Evolutionary conservation across 345 rosid species (phyloP).

Genomic region (Rhodamnia rubescens): DNA sequence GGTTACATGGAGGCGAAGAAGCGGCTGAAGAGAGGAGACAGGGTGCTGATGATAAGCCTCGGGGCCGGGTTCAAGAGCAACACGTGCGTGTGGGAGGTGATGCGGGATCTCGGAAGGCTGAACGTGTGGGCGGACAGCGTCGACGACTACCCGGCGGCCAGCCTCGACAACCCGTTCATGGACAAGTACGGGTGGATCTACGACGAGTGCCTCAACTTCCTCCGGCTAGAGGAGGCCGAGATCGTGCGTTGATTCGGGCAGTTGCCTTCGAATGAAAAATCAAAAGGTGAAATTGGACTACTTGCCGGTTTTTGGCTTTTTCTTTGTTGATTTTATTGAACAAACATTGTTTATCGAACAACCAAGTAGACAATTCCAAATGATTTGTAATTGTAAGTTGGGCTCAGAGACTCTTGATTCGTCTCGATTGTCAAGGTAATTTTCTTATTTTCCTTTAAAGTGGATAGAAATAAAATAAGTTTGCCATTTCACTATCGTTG

Average conservation of each 20-base stretch:
- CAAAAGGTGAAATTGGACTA: slow-evolving; percentile 5
- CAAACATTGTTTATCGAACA: background rate
- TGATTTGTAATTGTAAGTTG: background rate
- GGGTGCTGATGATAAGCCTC: slow-evolving; percentile 43
- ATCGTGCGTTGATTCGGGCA: background rate
- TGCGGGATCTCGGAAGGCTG: slow-evolving; percentile 22
- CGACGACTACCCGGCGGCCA: slow-evolving; percentile 19
- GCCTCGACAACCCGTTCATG: slow-evolving; percentile 18
- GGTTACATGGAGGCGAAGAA: slow-evolving; percentile 64
- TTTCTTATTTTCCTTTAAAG: background rate
- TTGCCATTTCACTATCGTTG: background rate
- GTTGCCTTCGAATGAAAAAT: too few species aligned
- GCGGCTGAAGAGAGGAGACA: slow-evolving; percentile 32
- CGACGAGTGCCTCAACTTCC: slow-evolving; percentile 14
- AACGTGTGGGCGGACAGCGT: slow-evolving; percentile 53
- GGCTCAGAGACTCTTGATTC: background rate
- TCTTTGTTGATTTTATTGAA: background rate
- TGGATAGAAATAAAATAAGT: background rate
- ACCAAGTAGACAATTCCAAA: background rate
- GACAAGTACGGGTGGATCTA: slow-evolving; percentile 26
- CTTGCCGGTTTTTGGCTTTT: background rate
- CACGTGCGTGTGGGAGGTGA: slow-evolving; percentile 48
- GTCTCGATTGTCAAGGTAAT: background rate
- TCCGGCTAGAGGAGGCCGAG: background rate
- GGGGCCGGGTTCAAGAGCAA: slow-evolving; percentile 62